A percentile compares a stretch with the other conserved stretches of the same genome.
These are phyloP conservation scores for Erysiphe pisi DNA, from an alignment of 2,329 filamentous ascomycete genomes.

Conservation along the genomic window DNA sequence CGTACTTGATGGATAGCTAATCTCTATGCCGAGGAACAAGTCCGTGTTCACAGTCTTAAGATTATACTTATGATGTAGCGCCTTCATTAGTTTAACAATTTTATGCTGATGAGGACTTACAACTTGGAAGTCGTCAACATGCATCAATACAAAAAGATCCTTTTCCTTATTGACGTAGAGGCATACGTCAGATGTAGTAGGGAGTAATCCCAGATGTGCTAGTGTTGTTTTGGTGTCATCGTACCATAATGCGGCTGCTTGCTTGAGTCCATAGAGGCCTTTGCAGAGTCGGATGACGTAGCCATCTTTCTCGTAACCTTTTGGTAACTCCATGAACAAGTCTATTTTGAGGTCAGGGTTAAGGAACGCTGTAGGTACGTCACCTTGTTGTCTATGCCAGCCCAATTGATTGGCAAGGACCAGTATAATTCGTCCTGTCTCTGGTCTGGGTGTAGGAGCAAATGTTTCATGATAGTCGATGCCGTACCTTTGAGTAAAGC, in stretches of 20 bases:
- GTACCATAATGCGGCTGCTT: not conserved
- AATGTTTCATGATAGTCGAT: too few species aligned
- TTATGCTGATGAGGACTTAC: not conserved
- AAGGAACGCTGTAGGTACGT: not conserved
- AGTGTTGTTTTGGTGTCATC: not conserved
- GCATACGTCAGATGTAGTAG: not conserved
- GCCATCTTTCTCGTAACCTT: not conserved
- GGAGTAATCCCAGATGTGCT: not conserved
- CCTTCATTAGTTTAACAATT: not conserved
- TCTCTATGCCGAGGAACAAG: too few species aligned
- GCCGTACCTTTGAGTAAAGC: too few species aligned
- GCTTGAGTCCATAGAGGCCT: slow-evolving; percentile 1
- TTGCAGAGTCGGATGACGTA: not conserved
- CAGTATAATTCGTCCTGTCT: slow-evolving; percentile 19
- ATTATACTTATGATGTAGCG: not conserved
- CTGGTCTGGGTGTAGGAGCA: too few species aligned
- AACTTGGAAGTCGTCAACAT: not conserved
- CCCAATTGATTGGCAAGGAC: not conserved
- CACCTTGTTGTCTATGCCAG: slow-evolving; percentile 4
- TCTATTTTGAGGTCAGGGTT: slow-evolving; percentile 13
- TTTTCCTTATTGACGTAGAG: not conserved
- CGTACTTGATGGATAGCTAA: too few species aligned
- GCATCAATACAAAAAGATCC: not conserved
- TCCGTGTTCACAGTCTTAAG: not conserved
- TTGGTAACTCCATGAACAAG: not conserved